Base-by-base conservation (phyloP, 148 eudicot species). In the Persicaria tinctoria region DNA sequence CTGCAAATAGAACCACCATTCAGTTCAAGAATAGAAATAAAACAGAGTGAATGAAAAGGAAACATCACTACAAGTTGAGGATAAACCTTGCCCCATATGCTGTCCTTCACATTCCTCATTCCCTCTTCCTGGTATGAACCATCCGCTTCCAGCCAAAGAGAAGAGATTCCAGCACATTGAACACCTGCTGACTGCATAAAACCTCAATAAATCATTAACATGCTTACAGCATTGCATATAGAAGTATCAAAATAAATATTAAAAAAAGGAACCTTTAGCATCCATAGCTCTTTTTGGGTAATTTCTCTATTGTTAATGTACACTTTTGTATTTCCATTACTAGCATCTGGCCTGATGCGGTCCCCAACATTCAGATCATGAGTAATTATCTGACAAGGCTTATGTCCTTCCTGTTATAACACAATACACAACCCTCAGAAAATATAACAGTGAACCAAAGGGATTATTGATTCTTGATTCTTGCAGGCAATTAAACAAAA, bases 351-450 rank as follows among this genome's bases (percentile, higher is more conserved):
- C 78, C 38, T 77, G 74, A 91, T 84, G 73, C 66, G 68, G 56
- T 13, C 62, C 32, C 97, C 93, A 77, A 88, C 79, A 13, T 38
- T 71, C 76, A 94, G 83, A 6, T 83, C 68, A 7, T 87, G 82
- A 47, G 81, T 88, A 66, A 94, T 91, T 46, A 91, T 89, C 86
- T 91, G 95, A 82, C 87, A 77, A 73, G 98, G 97, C 70, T 80
- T 85, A 51, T 87, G 82, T 6, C 98, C 97, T 55, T 83, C 97
- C 98, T 92, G 92, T 84, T 79, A 56, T 70, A 71, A 41, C 14
- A 72, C 81, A 13, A 51, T 51, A 68, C 76, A 45, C 41, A 18
- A 14, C 70, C 20, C 45, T 14, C 10, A 68, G 57, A 62, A 14
- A 51, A 8, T n/a, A 57, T 46, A 56, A 63, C 16, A 75, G 49